These are phyloP conservation scores for Massarina eburnea DNA, from an alignment of 2,329 filamentous ascomycete genomes.

Conservation along the genomic window DNA sequence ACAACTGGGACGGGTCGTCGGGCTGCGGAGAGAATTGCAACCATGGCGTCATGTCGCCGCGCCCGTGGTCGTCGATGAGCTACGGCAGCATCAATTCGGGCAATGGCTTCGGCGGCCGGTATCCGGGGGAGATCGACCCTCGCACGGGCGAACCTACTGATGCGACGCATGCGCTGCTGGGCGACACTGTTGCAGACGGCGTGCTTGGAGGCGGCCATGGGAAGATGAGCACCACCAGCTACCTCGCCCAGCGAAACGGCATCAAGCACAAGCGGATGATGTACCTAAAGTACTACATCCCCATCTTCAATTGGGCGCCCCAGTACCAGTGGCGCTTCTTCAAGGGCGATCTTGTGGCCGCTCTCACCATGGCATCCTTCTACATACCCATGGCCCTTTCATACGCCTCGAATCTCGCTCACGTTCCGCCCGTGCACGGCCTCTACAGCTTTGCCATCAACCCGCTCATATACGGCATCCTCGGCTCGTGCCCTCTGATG, in stretches of 20 bases:
- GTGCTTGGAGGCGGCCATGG: constrained; percentile 48
- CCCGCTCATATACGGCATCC: constrained; percentile 83
- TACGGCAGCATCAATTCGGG: constrained; percentile 54
- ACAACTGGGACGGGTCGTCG: constrained; percentile 35
- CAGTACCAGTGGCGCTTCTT: constrained; percentile 84
- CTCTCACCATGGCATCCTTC: constrained; percentile 95
- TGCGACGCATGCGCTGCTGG: constrained; percentile 43
- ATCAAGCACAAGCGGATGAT: constrained; percentile 73
- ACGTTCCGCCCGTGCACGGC: constrained; percentile 90
- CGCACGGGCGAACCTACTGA: constrained; percentile 33
- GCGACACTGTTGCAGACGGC: constrained; percentile 48
- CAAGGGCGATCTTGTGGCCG: constrained; percentile 82
- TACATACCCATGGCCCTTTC: constrained; percentile 98
- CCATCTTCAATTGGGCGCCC: constrained; percentile 84
- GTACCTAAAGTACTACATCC: constrained; percentile 93
- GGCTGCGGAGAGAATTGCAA: constrained; percentile 53
- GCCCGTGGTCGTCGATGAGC: constrained; percentile 55
- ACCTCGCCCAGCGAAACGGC: constrained; percentile 71
- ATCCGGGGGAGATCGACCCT: constrained; percentile 34
- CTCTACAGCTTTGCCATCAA: constrained; percentile 94
- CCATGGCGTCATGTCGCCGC: constrained; percentile 77
- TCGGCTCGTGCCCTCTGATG: constrained; percentile 91
- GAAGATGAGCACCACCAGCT: constrained; percentile 72
- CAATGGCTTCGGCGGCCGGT: constrained; percentile 43
- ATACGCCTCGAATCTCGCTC: constrained; percentile 86